Conservation (phyloP, 2,329 filamentous ascomycete genomes). For the Ceratocystis colombiana region DNA sequence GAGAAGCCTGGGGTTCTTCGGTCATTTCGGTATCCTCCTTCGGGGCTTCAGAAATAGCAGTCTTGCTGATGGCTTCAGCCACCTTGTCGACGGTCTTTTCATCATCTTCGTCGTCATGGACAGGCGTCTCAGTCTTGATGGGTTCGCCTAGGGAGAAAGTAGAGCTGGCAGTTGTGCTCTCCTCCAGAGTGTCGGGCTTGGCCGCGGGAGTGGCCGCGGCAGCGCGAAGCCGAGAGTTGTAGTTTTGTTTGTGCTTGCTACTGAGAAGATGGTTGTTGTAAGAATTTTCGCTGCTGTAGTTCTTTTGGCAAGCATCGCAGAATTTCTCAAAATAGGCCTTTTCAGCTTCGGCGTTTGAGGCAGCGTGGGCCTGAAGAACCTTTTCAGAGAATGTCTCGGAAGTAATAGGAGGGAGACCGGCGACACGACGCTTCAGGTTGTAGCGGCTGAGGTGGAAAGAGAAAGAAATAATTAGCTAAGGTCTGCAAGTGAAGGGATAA, state of each 20-base stretch:
- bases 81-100: slow-evolving; percentile 70
- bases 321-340: slow-evolving; percentile 79
- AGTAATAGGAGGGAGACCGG: slow-evolving; percentile 78
- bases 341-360: slow-evolving; percentile 71
- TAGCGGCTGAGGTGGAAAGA: slow-evolving; percentile 54
- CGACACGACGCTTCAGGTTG: slow-evolving; percentile 90
- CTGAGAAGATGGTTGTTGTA: slow-evolving; percentile 87
- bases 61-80: slow-evolving; percentile 63
- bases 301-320: slow-evolving; percentile 77
- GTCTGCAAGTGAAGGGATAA: not conserved
- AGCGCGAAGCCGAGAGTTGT: slow-evolving; percentile 28
- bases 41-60: slow-evolving; percentile 52
- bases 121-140: slow-evolving; percentile 35
- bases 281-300: slow-evolving; percentile 93
- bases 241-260: slow-evolving; percentile 69
- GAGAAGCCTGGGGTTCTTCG: slow-evolving; percentile 26
- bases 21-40: slow-evolving; percentile 40
- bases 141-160: slow-evolving; percentile 86
- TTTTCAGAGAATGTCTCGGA: slow-evolving; percentile 94
- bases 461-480: slow-evolving; percentile 5
- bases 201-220: slow-evolving; percentile 30
- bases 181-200: slow-evolving; percentile 56
- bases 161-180: slow-evolving; percentile 76
- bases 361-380: slow-evolving; percentile 80
- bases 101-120: slow-evolving; percentile 53